Percentiles rank a stretch among this genome's conserved stretches.
Conservation (phyloP, 768 basidiomycete genomes). For the Mycena venus region DNA sequence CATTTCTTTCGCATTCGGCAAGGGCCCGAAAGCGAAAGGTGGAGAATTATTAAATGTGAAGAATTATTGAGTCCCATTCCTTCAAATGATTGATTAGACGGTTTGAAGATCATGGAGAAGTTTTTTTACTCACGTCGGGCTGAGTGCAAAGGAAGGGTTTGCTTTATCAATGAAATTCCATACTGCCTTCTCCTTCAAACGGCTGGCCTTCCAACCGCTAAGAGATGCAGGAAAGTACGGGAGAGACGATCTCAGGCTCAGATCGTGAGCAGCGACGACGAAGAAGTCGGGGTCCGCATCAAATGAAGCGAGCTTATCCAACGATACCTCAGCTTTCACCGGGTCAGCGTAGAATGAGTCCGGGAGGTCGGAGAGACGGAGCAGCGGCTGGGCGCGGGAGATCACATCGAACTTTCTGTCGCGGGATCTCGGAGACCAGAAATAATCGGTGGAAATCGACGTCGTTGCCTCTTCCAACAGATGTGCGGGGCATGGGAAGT, state of each 20-base stretch:
- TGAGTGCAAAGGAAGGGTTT: slow-evolving; percentile 3
- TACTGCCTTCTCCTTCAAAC: slow-evolving; percentile 1
- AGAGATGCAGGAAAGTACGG: slow-evolving; percentile 5
- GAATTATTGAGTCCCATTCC: too few relatives aligned
- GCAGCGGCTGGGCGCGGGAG: slow-evolving; percentile 10
- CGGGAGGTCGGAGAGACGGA: slow-evolving; percentile 13
- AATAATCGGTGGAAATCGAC: slow-evolving; percentile 17
- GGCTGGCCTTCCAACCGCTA: slow-evolving; percentile 2
- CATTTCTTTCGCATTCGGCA: too few relatives aligned
- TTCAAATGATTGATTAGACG: too few relatives aligned
- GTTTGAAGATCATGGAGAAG: background rate
- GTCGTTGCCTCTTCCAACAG: background rate
- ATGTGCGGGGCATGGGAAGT: slow-evolving; percentile 23
- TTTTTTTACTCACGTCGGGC: background rate
- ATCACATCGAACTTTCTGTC: slow-evolving; percentile 14
- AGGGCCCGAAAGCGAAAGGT: too few relatives aligned
- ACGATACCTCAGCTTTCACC: background rate
- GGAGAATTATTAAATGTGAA: too few relatives aligned
- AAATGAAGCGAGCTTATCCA: slow-evolving; percentile 14
- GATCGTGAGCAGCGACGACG: slow-evolving; percentile 26
- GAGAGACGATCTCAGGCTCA: background rate
- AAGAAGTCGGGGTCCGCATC: slow-evolving; percentile 28
- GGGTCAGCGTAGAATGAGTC: slow-evolving; percentile 19
- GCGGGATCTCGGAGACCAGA: slow-evolving; percentile 9
- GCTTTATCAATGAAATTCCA: slow-evolving; percentile 17